Conservation (phyloP, 768 basidiomycete species). For the Ephemerocybe angulata region DNA sequence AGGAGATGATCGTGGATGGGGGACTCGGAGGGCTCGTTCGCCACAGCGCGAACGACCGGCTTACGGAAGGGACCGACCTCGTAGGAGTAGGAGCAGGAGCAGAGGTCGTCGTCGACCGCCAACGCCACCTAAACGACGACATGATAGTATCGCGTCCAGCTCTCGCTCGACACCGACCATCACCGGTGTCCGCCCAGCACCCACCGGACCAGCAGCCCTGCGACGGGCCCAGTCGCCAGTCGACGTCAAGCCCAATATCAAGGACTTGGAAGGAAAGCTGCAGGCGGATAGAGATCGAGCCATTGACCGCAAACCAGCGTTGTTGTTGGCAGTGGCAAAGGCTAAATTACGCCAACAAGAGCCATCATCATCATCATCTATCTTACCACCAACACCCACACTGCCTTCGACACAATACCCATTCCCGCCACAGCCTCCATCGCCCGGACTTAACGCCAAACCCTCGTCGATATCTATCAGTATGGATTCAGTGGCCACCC, state of each 20-base stretch:
- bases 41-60: background rate
- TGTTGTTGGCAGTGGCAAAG: background rate
- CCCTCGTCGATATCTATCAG: too few relatives aligned
- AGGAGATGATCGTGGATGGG: background rate
- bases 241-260: background rate
- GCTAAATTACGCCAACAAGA: background rate
- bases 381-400: constrained; percentile 7
- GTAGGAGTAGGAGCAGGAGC: too few relatives aligned
- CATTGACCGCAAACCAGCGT: background rate
- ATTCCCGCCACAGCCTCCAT: background rate
- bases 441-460: too few relatives aligned
- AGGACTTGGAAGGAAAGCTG: background rate
- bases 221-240: background rate
- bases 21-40: background rate
- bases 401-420: background rate
- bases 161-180: background rate
- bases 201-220: background rate
- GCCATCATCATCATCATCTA: background rate
- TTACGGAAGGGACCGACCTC: too few relatives aligned
- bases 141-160: constrained; percentile 6
- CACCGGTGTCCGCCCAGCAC: background rate
- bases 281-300: background rate
- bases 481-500: too few relatives aligned
- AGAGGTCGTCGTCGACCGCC: too few relatives aligned
- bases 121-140: background rate